A percentile compares a stretch with the other conserved stretches of the same genome.
Conservation (phyloP, 2,329 filamentous ascomycete genomes). For the Ceratocystis alfenasii region DNA sequence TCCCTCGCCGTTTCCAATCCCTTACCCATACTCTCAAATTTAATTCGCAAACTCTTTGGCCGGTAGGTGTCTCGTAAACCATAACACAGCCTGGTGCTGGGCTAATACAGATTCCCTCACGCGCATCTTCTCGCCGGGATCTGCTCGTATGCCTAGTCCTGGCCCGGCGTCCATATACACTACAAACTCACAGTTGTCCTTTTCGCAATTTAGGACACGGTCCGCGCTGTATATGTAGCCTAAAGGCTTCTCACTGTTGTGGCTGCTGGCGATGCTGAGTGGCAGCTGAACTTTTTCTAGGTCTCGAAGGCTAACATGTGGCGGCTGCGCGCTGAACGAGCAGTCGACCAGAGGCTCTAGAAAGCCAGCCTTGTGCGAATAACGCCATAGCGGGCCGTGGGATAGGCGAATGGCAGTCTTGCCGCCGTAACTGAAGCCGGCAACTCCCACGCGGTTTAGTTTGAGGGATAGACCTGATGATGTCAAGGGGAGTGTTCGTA, state of each 20-base stretch:
- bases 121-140: conserved; percentile 30
- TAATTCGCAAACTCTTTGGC: not conserved
- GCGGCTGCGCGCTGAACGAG: conserved; percentile 42
- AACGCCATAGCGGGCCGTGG: conserved; percentile 26
- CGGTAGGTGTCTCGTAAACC: conserved; percentile 27
- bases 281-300: conserved; percentile 35
- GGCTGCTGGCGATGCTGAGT: conserved; percentile 35
- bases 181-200: conserved; percentile 28
- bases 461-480: conserved; percentile 2
- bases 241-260: conserved; percentile 26
- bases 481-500: conserved; percentile 16
- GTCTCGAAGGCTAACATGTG: conserved; percentile 37
- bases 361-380: conserved; percentile 20
- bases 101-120: conserved; percentile 28
- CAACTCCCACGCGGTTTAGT: conserved; percentile 35
- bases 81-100: conserved; percentile 32
- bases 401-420: conserved; percentile 38
- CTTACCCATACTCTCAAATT: not conserved
- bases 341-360: conserved; percentile 36
- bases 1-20: not conserved
- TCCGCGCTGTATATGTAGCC: conserved; percentile 23
- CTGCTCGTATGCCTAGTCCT: conserved; percentile 32
- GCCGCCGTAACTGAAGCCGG: conserved; percentile 53
- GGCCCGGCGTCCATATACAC: conserved; percentile 32
- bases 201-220: conserved; percentile 27